Conservation (phyloP, 768 basidiomycete genomes). For the Royoungia palumana region DNA sequence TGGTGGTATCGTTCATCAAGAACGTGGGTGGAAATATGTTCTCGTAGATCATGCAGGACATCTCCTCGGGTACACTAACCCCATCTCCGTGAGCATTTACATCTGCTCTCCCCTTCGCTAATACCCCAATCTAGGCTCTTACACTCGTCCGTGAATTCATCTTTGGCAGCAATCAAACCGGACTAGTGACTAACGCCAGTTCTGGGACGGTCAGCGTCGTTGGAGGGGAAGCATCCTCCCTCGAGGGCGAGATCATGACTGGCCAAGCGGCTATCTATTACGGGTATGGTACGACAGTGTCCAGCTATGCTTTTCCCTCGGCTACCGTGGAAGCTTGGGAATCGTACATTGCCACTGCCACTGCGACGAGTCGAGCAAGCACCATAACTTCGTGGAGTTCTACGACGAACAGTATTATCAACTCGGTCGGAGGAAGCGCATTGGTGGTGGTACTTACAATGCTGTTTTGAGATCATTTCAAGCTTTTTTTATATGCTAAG, state of each 20-base stretch:
- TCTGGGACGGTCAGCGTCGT: conserved; percentile 32
- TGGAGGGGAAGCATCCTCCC: conserved; percentile 47
- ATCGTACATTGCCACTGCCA: conserved; percentile 37
- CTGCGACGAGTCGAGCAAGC: neutral
- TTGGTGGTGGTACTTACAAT: neutral
- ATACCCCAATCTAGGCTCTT: conserved; percentile 42
- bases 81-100: conserved; percentile 39
- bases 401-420: neutral
- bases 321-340: conserved; percentile 58
- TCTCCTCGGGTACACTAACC: conserved; percentile 32
- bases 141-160: conserved; percentile 63
- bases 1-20: conserved; percentile 69
- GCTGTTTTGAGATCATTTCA: neutral
- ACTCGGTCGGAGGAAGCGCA: neutral
- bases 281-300: conserved; percentile 43
- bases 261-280: conserved; percentile 55
- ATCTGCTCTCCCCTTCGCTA: neutral
- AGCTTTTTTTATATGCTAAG: neutral
- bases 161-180: conserved; percentile 57
- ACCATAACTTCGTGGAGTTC: neutral
- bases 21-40: conserved; percentile 55
- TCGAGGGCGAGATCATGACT: conserved; percentile 47
- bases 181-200: conserved; percentile 42
- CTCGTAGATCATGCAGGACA: conserved; percentile 39
- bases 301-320: conserved; percentile 51